Percentiles rank a stretch among this genome's conserved stretches.
These are phyloP conservation scores for Aspergillus wentii DNA, from an alignment of 495 filamentous ascomycete species.

Conservation along the genomic window DNA sequence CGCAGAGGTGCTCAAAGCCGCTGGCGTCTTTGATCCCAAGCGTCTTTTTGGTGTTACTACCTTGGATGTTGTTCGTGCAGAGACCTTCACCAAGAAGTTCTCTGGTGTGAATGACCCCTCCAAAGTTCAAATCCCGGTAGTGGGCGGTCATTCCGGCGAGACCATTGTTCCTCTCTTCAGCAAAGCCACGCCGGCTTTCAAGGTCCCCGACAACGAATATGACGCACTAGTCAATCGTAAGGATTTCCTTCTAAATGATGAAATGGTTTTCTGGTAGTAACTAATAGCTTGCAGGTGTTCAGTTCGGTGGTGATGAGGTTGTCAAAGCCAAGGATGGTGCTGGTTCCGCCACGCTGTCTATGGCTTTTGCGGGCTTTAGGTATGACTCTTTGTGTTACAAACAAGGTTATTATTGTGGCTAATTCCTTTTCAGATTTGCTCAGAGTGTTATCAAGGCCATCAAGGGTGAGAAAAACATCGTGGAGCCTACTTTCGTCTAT, in stretches of 20 bases:
- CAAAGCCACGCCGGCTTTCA: slow-evolving; percentile 71
- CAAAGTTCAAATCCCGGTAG: slow-evolving; percentile 79
- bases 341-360: slow-evolving; percentile 93
- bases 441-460: slow-evolving; percentile 86
- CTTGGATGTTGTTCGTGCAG: slow-evolving; percentile 93
- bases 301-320: slow-evolving; percentile 98
- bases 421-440: slow-evolving; percentile 64
- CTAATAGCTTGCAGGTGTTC: slow-evolving; percentile 56
- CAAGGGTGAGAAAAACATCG: slow-evolving; percentile 82
- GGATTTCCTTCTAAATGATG: slow-evolving; percentile 14
- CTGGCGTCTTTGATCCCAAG: slow-evolving; percentile 87
- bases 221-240: slow-evolving; percentile 80
- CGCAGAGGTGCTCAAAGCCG: slow-evolving; percentile 89
- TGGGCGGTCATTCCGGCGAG: slow-evolving; percentile 95
- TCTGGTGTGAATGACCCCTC: slow-evolving; percentile 76
- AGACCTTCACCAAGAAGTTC: slow-evolving; percentile 89
- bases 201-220: slow-evolving; percentile 81
- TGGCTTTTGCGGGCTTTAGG: slow-evolving; percentile 96
- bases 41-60: slow-evolving; percentile 97
- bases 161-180: slow-evolving; percentile 98
- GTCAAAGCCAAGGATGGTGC: slow-evolving; percentile 95
- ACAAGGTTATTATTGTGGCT: slow-evolving; percentile 10
- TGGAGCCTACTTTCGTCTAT: slow-evolving; percentile 94
- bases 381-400: slow-evolving; percentile 28
- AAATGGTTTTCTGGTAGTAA: not conserved